Conservation (phyloP, 164 flowering plant genomes). For the Macadamia tetraphylla region DNA sequence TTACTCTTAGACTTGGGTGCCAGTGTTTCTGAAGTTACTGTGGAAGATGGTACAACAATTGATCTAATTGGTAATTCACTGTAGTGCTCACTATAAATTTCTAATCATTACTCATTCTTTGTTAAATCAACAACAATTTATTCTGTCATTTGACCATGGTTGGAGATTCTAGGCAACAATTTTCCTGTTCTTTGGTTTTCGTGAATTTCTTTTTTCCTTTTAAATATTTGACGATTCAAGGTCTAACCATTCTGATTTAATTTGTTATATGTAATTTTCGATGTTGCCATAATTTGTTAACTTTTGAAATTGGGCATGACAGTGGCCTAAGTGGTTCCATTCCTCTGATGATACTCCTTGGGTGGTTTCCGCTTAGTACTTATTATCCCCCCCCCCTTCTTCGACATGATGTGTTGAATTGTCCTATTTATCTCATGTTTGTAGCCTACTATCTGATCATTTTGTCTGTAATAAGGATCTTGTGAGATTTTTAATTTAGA, state of each 20-base stretch:
- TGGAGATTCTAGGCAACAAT: background rate
- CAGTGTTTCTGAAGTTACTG: slow-evolving; percentile 55
- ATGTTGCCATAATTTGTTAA: too few relatives aligned
- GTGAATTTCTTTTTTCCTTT: background rate
- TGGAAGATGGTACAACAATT: slow-evolving; percentile 88
- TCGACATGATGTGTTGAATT: background rate
- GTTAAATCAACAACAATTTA: too few relatives aligned
- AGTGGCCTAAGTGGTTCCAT: background rate
- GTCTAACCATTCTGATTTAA: too few relatives aligned
- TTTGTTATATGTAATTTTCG: background rate
- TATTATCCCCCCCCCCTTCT: background rate
- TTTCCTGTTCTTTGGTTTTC: background rate
- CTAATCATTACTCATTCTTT: too few relatives aligned
- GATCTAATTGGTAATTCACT: slow-evolving; percentile 66
- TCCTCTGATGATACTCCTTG: background rate
- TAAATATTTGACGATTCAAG: background rate
- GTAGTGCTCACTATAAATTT: background rate
- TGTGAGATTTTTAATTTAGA: background rate
- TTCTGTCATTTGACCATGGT: too few relatives aligned
- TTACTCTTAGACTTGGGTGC: slow-evolving; percentile 85
- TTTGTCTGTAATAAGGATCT: background rate
- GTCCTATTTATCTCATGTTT: too few relatives aligned
- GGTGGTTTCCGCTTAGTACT: background rate
- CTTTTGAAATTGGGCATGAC: background rate
- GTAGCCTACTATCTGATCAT: background rate